Base-by-base conservation (phyloP, 768 basidiomycete species). In the Fomitopsis serialis region DNA sequence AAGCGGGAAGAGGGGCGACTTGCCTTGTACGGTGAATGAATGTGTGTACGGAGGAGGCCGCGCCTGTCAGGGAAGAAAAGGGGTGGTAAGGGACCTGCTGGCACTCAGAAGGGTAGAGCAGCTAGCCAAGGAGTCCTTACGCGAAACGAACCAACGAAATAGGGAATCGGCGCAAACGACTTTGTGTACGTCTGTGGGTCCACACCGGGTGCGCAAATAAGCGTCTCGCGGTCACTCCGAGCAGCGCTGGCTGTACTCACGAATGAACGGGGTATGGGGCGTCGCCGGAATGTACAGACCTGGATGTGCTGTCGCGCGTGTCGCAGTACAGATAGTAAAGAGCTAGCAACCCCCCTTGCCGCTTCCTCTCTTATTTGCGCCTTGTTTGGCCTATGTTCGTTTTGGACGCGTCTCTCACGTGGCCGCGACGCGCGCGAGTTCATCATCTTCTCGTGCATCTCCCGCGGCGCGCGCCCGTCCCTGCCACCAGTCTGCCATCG, bases 31-130 rank as follows among this genome's bases (percentile, higher is more conserved):
- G 59, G 67, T 62, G 70, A 84, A 82, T 58, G 84, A 86, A 64
- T 69, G 81, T 78, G 67, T 68, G 66, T 62, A 74, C 81, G 82
- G 81, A 85, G 81, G 82, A 81, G 80, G 83, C 83, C 83, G 81
- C 75, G 74, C 82, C 81, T 82, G 70, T 64, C 62, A 45, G 53
- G 53, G 56, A 50, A 45, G 44, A 54, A 54, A 54, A 57, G 56
- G 55, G 34, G 52, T 46, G 57, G 48, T 45, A 24, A 56, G 51
- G 34, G 54, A 50, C 42, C 21, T 50, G 54, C 42, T 43, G 24
- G 53, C 52, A 45, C 37, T 75, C 74, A 66, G 67, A 63, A 63
- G 70, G 68, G 67, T 68, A 60, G 72, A 70, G 70, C 68, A 68
- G 55, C 45, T 37, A 23, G 56, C 56, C 45, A 42, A 47, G 52